These are phyloP conservation scores for Rhodotorula sp. DNA, from an alignment of 1,284 basidiomycete genomes.

Conservation along the genomic window DNA sequence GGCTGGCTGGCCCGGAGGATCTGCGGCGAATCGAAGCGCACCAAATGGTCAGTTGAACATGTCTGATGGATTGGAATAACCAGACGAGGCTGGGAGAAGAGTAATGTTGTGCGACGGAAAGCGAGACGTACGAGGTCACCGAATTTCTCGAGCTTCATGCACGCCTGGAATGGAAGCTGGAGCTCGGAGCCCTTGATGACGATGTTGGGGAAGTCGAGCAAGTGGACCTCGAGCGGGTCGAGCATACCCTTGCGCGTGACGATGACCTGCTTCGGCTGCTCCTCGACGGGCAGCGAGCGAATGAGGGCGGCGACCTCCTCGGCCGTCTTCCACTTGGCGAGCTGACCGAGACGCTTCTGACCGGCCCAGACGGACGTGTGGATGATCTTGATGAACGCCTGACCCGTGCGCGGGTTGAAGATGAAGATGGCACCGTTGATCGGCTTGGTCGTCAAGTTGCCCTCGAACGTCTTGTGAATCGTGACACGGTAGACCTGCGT, in stretches of 20 bases:
- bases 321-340: conserved; percentile 99
- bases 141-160: conserved; percentile 99
- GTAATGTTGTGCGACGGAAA: conserved; percentile 1
- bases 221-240: conserved; percentile 81
- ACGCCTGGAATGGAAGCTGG: conserved; percentile 98
- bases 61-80: not conserved
- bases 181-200: conserved; percentile 99
- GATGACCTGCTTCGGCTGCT: conserved; percentile 99
- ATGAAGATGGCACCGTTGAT: conserved; percentile 99
- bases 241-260: conserved; percentile 99
- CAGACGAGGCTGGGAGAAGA: no score
- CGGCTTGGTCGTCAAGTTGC: conserved; percentile 98
- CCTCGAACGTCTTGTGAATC: conserved; percentile 99
- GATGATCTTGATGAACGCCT: conserved; percentile 98
- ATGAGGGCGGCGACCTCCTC: conserved; percentile 99
- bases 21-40: conserved; percentile 4
- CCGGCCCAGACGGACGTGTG: conserved; percentile 99
- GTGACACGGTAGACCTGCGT: conserved; percentile 99
- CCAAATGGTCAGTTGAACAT: no score
- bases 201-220: conserved; percentile 98
- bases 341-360: conserved; percentile 98
- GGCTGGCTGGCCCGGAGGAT: conserved; percentile 84
- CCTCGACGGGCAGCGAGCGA: conserved; percentile 95
- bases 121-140: conserved; percentile 75
- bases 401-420: conserved; percentile 98